Conservation (phyloP, 495 filamentous ascomycete species). For the Aspergillus olivimuriae region DNA sequence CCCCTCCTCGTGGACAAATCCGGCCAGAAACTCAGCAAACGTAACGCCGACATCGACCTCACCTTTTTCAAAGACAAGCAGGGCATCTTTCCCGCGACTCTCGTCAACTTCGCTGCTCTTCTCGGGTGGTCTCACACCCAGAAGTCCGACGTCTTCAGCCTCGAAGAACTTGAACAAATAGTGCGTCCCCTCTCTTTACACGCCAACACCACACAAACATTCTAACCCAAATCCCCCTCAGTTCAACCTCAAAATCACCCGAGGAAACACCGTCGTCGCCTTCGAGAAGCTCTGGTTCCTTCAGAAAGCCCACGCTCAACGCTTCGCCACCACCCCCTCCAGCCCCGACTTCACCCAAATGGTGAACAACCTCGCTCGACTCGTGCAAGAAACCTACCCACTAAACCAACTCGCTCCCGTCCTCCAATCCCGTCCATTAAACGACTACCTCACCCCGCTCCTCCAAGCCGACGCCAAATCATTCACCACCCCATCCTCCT, state of each 20-base stretch:
- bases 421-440: conserved; percentile 24
- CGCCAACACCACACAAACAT: not conserved
- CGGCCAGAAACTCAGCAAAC: conserved; percentile 85
- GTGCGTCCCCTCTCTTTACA: conserved; percentile 32
- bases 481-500: conserved; percentile 53
- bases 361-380: conserved; percentile 31
- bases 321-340: conserved; percentile 26
- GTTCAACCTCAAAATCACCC: conserved; percentile 81
- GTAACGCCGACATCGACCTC: conserved; percentile 66
- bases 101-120: conserved; percentile 79
- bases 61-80: conserved; percentile 55
- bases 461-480: conserved; percentile 55
- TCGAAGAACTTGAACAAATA: conserved; percentile 62
- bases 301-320: conserved; percentile 63
- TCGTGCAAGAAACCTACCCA: conserved; percentile 27
- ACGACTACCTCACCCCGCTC: conserved; percentile 41
- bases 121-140: conserved; percentile 76
- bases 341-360: conserved; percentile 43
- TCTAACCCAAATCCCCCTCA: conserved; percentile 25
- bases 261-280: conserved; percentile 81
- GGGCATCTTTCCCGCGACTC: conserved; percentile 63
- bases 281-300: conserved; percentile 75
- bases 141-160: conserved; percentile 59
- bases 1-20: conserved; percentile 72
- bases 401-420: conserved; percentile 12